Evolutionary conservation across 176 grass and related monocot genomes (phyloP), one percentile per base, ranked within the genome.

Genomic region (Saccharum officinarum): DNA sequence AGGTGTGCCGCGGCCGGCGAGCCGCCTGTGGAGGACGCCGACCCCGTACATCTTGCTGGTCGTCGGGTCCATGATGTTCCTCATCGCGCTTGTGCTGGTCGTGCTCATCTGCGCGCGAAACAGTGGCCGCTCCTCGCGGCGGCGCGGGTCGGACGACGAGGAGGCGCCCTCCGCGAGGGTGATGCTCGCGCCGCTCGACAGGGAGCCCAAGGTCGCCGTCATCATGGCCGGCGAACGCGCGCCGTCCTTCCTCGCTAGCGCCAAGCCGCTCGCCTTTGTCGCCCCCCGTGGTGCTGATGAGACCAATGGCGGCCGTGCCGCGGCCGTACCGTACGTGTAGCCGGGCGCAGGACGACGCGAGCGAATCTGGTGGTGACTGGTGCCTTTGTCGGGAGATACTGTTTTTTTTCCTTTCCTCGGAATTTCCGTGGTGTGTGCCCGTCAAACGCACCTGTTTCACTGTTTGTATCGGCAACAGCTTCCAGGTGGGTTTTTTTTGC

Each of bases 41-140:
- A 90, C 83, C 54, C 88, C 73, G 41, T 90, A 86, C 88, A 66
- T 90, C 16, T 86, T 86, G 71, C 9, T 86, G 31, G 72, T 65
- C 15, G 22, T 86, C 25, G 25, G 37, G 12, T 9, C 31, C 49
- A 78, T 78, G 55, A 86, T 86, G 83, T 3, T 8, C 6, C 65
- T 90, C 88, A 86, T 86, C 71, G 78, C 42, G 4, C 33, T 77
- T 8, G 83, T 79, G 41, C 88, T 90, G 49, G 12, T 90, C 65
- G 78, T 77, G 65, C 88, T 90, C 52, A 1, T 86, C 33, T 86
- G 88, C 78, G 25, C 83, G 20, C 78, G 78, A 82, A 86, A 50
- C 28, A 52, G 0, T 11, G 46, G 0, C 20, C 30, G 31, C 30
- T 10, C 6, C 26, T 50, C 16, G 15, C 1, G 12, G 50, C 41